These are phyloP conservation scores for Candida arabinofermentans DNA, from an alignment of 805 yeast genomes.

Conservation along the genomic window DNA sequence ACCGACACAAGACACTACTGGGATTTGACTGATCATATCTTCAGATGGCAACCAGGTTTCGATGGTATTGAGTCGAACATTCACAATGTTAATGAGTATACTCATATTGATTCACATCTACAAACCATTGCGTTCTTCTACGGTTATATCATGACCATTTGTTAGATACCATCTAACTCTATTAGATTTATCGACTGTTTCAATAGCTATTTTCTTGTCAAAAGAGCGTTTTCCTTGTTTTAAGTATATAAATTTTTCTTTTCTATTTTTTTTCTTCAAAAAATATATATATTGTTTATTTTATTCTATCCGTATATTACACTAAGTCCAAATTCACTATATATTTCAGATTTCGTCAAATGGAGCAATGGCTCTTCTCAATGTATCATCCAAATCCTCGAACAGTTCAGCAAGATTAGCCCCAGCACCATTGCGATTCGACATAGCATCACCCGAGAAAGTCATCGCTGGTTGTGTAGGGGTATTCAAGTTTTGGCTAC, in stretches of 20 bases:
- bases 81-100: conserved; percentile 62
- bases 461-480: no score
- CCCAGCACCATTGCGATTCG: not conserved
- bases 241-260: no score
- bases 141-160: conserved; percentile 36
- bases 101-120: conserved; percentile 49
- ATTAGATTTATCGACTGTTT: not conserved
- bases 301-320: no score
- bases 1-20: conserved; percentile 62
- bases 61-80: conserved; percentile 27
- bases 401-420: conserved; percentile 6
- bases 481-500: no score
- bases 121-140: conserved; percentile 51
- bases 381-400: conserved; percentile 11
- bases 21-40: conserved; percentile 50
- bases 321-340: not conserved
- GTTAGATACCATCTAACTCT: no score
- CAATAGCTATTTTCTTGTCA: no score
- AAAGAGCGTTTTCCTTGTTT: no score
- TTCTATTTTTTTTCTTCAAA: no score
- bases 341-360: conserved; percentile 5
- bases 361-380: conserved; percentile 9
- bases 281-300: no score
- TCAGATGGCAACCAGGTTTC: conserved; percentile 49
- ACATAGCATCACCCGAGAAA: no score